Base-by-base conservation (phyloP, 2,329 filamentous ascomycete genomes). In the Penicillium sp. region DNA sequence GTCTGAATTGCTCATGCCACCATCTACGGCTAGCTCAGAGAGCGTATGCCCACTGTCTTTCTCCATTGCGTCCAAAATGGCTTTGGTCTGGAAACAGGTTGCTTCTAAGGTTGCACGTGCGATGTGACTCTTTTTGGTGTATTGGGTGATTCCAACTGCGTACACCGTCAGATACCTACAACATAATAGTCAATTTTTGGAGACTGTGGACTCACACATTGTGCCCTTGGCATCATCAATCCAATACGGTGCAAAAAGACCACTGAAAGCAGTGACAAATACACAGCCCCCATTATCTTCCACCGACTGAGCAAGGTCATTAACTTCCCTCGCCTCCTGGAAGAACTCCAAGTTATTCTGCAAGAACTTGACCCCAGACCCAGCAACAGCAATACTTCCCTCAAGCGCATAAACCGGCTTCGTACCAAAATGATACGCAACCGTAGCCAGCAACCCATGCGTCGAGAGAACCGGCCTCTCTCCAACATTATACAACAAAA, bases 151-250 rank as follows among this genome's bases (percentile, higher is more conserved):
- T 33, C 89, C 89, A 62, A 92, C 83, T 82, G 55, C 19, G 37
- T 31, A 16, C 5, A 16, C 18, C 7, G 49, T 57, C 42, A 60
- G 52, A 33, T n/a, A n/a, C n/a, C n/a, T n/a, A n/a, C n/a, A n/a
- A n/a, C n/a, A n/a, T n/a, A n/a, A n/a, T n/a, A n/a, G n/a, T n/a
- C n/a, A n/a, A n/a, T n/a, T n/a, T n/a, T n/a, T n/a, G n/a, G n/a
- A n/a, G n/a, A n/a, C n/a, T n/a, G n/a, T n/a, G n/a, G n/a, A n/a
- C 78, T 72, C 74, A 83, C 80, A 91, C 42, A 93, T 82, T 4
- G 89, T 95, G 46, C 90, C 90, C 67, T 90, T 86, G n/a, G 89
- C 89, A 69, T 95, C 88, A 66, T 95, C 89, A 55, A 95, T 91
- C 90, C 90, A 95, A 70, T 95, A 95, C 0, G 90, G 90, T 0